Evolutionary conservation across 2,329 filamentous ascomycete species (phyloP), one percentile per base, ranked within the genome.

Genomic region (Fusarium hainanense): DNA sequence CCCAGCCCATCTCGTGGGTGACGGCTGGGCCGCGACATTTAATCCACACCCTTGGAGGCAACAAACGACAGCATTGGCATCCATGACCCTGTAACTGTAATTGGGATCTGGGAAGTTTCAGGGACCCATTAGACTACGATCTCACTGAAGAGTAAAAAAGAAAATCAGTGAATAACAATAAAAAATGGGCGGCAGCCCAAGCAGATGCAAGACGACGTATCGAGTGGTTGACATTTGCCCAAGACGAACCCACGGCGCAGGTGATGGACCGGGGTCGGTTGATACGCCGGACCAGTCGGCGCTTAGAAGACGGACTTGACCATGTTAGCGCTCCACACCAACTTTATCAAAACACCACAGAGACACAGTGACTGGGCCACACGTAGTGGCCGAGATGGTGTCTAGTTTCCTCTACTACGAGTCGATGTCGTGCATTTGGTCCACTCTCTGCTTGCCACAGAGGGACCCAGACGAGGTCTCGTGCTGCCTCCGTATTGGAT

Each of bases 401-500:
- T 65, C 46, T 55, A 52, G 49, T 43, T 37, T 62, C 23, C 30
- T 34, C 48, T 48, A 11, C 48, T 57, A 37, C 80, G 79, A 84
- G 80, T 83, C 78, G 79, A 83, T 83, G 79, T 78, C 74, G 75
- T 79, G 77, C 78, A 78, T 78, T 58, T 49, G 70, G 65, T 44
- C 46, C 49, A 49, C 50, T 63, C 60, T 63, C 43, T 65, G 40
- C 62, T 46, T 76, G 76, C 77, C 75, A 73, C 78, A 74, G 69
- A 74, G 62, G 68, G 55, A 58, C 54, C 59, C 51, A 62, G 66
- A 34, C 61, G 50, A 70, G 74, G 74, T 75, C 74, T 70, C 72
- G 77, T 78, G 76, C 71, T 72, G 74, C 70, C 69, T 60, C 66
- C 72, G 73, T 70, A 79, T 79, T 80, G 78, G 78, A 67, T 23